Conservation (phyloP, 2,329 filamentous ascomycete genomes). For the Hortaea werneckii region DNA sequence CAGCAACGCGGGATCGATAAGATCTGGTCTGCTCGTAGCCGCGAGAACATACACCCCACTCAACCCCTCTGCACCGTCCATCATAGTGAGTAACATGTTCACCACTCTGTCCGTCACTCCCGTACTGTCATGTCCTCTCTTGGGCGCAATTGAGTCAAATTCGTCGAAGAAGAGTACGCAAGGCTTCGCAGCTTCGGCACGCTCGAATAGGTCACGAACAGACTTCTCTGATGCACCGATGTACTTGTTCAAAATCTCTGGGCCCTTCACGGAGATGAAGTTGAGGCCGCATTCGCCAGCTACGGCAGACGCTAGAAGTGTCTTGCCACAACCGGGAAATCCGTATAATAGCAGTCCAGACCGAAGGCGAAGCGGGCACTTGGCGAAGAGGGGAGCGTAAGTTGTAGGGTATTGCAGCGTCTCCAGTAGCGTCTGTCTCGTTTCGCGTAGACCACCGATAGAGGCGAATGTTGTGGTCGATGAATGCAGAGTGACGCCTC, state of each 20-base stretch:
- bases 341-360: constrained; percentile 90
- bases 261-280: constrained; percentile 96
- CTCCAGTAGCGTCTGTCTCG: constrained; percentile 82
- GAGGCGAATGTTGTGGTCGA: constrained; percentile 87
- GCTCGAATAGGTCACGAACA: constrained; percentile 88
- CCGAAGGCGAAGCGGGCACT: constrained; percentile 86
- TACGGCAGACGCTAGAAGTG: constrained; percentile 88
- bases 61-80: constrained; percentile 94
- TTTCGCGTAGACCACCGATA: constrained; percentile 80
- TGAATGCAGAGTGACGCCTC: constrained; percentile 87
- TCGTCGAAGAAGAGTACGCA: constrained; percentile 98
- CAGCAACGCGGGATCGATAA: constrained; percentile 89
- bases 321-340: constrained; percentile 94
- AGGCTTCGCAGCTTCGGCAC: constrained; percentile 79
- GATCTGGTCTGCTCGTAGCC: constrained; percentile 82
- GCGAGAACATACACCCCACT: constrained; percentile 94
- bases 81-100: constrained; percentile 95
- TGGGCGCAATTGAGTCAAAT: constrained; percentile 95
- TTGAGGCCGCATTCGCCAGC: constrained; percentile 95
- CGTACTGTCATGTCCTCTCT: constrained; percentile 91
- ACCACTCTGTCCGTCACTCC: constrained; percentile 98
- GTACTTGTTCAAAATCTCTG: constrained; percentile 98
- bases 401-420: constrained; percentile 95
- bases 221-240: constrained; percentile 96
- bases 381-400: constrained; percentile 93